A percentile compares a stretch with the other conserved stretches of the same genome.
phyloP scores from a whole-genome alignment of 805 yeast genomes.

The Komagataella ulmi region DNA sequence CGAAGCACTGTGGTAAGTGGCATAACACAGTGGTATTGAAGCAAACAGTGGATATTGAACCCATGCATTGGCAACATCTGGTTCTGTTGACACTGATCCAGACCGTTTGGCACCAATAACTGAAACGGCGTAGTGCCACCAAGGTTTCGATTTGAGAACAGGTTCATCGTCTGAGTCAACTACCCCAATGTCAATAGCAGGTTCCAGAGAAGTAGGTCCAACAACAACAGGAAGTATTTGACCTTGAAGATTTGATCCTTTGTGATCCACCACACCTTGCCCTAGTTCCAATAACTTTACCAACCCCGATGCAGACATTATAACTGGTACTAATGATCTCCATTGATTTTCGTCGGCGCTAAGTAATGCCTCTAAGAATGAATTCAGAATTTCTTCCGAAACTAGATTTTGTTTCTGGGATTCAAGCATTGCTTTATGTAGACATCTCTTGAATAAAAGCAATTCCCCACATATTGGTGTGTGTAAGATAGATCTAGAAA shows the following conservation, averaged over 20 bases:
- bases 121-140: slow-evolving; percentile 1
- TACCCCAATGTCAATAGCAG: slow-evolving; percentile 6
- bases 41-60: slow-evolving; percentile 22
- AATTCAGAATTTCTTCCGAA: slow-evolving; percentile 1
- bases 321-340: slow-evolving; percentile 17
- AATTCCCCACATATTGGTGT: slow-evolving; percentile 18
- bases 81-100: slow-evolving; percentile 7
- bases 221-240: slow-evolving; percentile 12
- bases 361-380: slow-evolving; percentile 1
- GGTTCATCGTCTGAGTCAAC: neutral
- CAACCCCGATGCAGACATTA: slow-evolving; percentile 17
- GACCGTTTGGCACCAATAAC: neutral
- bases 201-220: slow-evolving; percentile 15
- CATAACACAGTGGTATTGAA: slow-evolving; percentile 14
- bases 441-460: slow-evolving; percentile 15
- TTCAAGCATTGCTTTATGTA: neutral
- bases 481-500: slow-evolving; percentile 15
- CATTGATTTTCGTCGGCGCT: slow-evolving; percentile 9
- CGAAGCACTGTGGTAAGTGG: slow-evolving; percentile 19
- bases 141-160: neutral
- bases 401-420: neutral
- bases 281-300: slow-evolving; percentile 24
- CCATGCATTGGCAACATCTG: slow-evolving; percentile 24
- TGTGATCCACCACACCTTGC: slow-evolving; percentile 14
- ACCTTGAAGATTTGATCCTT: neutral